Percentiles rank a stretch among this genome's conserved stretches.
Conservation (phyloP, 345 rosid genomes). For the Ceriops decandra region DNA sequence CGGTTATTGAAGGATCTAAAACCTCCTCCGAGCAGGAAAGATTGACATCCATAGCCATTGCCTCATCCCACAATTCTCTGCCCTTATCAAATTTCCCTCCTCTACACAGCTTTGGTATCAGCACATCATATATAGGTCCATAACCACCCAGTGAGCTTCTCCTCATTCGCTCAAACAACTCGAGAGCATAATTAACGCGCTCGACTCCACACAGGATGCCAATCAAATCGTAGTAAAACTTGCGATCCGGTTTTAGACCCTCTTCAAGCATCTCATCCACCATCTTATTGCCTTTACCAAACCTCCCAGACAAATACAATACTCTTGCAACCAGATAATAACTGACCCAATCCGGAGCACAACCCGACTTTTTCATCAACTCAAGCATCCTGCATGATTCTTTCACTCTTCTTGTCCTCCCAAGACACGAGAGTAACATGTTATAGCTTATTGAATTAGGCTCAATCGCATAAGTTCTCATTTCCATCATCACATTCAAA, state of each 20-base stretch:
- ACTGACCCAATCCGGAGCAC: slow-evolving; percentile 63
- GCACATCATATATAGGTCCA: slow-evolving; percentile 67
- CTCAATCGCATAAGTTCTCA: slow-evolving; percentile 51
- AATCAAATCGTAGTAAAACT: slow-evolving; percentile 67
- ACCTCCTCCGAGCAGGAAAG: slow-evolving; percentile 45
- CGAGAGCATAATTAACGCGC: slow-evolving; percentile 62
- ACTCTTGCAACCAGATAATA: slow-evolving; percentile 76
- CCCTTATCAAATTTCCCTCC: slow-evolving; percentile 73
- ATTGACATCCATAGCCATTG: slow-evolving; percentile 36
- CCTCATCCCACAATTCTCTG: slow-evolving; percentile 77
- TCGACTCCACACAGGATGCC: slow-evolving; percentile 79
- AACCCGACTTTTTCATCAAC: slow-evolving; percentile 58
- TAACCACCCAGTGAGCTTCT: slow-evolving; percentile 50
- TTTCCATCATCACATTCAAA: slow-evolving; percentile 82
- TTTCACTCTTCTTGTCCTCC: slow-evolving; percentile 69
- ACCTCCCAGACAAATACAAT: slow-evolving; percentile 72
- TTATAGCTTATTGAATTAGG: slow-evolving; percentile 71
- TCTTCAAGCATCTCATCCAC: slow-evolving; percentile 72
- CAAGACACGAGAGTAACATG: slow-evolving; percentile 69
- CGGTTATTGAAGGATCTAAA: slow-evolving; percentile 52
- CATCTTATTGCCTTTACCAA: slow-evolving; percentile 66
- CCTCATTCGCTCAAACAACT: slow-evolving; percentile 72
- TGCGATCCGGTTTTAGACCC: slow-evolving; percentile 54
- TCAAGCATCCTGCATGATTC: slow-evolving; percentile 66
- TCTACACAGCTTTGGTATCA: slow-evolving; percentile 72